Evolutionary conservation across 2,329 filamentous ascomycete species (phyloP).

Genomic region (Phyllosticta ampelicida): DNA sequence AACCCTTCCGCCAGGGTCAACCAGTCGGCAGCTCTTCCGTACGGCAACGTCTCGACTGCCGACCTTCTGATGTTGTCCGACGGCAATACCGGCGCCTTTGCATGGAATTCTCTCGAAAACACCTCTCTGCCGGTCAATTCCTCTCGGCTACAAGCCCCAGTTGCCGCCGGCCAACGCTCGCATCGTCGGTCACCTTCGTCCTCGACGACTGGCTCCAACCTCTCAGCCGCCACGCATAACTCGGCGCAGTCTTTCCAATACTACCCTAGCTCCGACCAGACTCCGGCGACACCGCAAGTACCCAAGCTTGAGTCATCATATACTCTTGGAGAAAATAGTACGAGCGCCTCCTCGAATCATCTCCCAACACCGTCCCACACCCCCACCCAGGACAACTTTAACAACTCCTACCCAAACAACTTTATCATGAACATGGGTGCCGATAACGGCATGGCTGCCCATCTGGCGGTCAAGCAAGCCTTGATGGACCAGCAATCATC

Average conservation of each 20-base stretch:
- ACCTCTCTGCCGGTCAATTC: slow-evolving; percentile 22
- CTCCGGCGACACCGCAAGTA: slow-evolving; percentile 30
- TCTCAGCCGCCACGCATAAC: slow-evolving; percentile 24
- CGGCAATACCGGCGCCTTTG: slow-evolving; percentile 18
- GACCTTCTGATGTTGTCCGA: slow-evolving; percentile 20
- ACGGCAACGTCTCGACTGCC: slow-evolving; percentile 16
- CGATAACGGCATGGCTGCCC: slow-evolving; percentile 35
- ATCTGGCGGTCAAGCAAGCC: slow-evolving; percentile 49
- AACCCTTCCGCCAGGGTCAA: slow-evolving; percentile 31
- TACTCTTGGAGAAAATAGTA: slow-evolving; percentile 24
- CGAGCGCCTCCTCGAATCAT: slow-evolving; percentile 39
- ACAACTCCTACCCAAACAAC: slow-evolving; percentile 32
- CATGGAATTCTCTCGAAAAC: slow-evolving; percentile 22
- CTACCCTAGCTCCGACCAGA: slow-evolving; percentile 34
- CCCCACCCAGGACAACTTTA: slow-evolving; percentile 41
- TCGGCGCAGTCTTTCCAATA: slow-evolving; percentile 20
- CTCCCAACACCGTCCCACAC: slow-evolving; percentile 46
- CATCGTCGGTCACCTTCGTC: slow-evolving; percentile 30
- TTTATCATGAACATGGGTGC: slow-evolving; percentile 30
- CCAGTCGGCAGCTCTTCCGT: slow-evolving; percentile 28
- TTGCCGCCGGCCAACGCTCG: slow-evolving; percentile 10
- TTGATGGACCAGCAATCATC: slow-evolving; percentile 41
- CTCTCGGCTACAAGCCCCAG: slow-evolving; percentile 11
- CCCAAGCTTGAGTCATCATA: slow-evolving; percentile 23
- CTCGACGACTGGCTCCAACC: slow-evolving; percentile 28